These are phyloP conservation scores for Aspergillus sparsus DNA, from an alignment of 495 filamentous ascomycete genomes.

Conservation along the genomic window DNA sequence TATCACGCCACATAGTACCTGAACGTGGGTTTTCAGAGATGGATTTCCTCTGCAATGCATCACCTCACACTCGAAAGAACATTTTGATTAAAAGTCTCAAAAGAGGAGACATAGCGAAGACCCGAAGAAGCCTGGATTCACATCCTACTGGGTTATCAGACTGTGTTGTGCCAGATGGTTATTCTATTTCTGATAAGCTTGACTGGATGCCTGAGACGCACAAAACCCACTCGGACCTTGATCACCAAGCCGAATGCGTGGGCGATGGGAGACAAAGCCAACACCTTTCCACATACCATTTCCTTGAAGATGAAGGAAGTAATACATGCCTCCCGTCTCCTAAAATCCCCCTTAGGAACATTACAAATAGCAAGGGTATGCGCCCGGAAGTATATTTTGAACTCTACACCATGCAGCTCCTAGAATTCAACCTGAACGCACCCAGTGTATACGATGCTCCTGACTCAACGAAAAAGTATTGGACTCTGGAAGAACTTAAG, in stretches of 20 bases:
- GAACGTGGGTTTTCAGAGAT: slow-evolving; percentile 70
- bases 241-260: too few species aligned
- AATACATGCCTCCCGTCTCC: background rate
- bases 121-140: background rate
- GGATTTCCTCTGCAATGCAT: slow-evolving; percentile 51
- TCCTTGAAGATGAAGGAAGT: too few species aligned
- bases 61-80: background rate
- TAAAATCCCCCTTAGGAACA: background rate
- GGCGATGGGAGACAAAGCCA: too few species aligned
- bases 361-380: background rate
- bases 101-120: slow-evolving; percentile 21
- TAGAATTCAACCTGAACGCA: slow-evolving; percentile 21
- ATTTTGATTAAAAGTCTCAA: slow-evolving; percentile 7
- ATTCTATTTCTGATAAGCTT: too few species aligned
- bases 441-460: background rate
- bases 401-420: slow-evolving; percentile 20
- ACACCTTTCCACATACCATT: too few species aligned
- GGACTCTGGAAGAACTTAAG: slow-evolving; percentile 32
- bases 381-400: slow-evolving; percentile 11
- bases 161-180: too few species aligned
- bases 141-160: too few species aligned
- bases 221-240: too few species aligned
- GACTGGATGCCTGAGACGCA: too few species aligned
- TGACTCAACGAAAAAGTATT: slow-evolving; percentile 17
- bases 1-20: slow-evolving; percentile 45